A percentile compares a stretch with the other conserved stretches of the same genome.
Evolutionary conservation across 2,329 filamentous ascomycete genomes (phyloP).

Genomic region (Aspergillus proliferans): DNA sequence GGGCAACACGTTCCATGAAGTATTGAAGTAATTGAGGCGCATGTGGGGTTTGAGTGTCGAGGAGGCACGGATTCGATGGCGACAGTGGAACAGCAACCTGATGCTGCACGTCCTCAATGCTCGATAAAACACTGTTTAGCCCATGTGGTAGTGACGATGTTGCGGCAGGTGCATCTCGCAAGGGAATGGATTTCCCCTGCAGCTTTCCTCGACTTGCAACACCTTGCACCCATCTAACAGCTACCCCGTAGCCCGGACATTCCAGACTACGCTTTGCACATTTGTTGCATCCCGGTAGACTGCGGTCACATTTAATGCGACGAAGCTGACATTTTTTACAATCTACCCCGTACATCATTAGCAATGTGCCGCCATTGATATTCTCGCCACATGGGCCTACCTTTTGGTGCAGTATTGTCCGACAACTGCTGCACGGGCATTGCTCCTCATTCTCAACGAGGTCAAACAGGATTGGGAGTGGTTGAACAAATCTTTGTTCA

Average conservation of each 20-base stretch:
- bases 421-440: no score
- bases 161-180: constrained; percentile 1
- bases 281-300: constrained; percentile 17
- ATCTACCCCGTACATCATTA: constrained; percentile 5
- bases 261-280: constrained; percentile 18
- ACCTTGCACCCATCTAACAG: constrained; percentile 20
- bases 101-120: background rate
- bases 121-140: background rate
- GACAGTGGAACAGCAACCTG: background rate
- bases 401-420: background rate
- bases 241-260: constrained; percentile 20
- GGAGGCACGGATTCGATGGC: background rate
- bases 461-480: no score
- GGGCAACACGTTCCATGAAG: constrained; percentile 7
- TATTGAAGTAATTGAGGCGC: background rate
- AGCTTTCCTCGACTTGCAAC: constrained; percentile 21
- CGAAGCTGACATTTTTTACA: constrained; percentile 18
- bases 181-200: constrained; percentile 14
- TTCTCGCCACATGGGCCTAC: background rate
- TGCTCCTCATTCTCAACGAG: no score
- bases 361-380: background rate
- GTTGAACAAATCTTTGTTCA: no score
- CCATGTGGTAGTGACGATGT: background rate
- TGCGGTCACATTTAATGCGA: constrained; percentile 21
- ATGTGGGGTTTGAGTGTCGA: background rate